Base-by-base conservation (phyloP, 2,329 filamentous ascomycete species). In the Canariomyces notabilis region DNA sequence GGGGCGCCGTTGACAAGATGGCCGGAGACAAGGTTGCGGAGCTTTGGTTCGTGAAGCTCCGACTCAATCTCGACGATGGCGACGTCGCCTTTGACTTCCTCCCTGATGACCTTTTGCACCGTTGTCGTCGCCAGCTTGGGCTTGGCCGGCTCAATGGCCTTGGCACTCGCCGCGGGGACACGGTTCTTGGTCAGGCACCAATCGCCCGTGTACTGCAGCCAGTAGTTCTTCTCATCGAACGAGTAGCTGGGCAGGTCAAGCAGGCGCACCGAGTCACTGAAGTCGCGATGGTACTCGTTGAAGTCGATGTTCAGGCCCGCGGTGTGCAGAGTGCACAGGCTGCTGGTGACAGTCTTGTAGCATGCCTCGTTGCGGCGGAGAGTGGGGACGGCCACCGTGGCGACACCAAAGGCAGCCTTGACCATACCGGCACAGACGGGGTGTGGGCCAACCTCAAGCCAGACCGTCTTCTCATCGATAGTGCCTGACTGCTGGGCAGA, bases 381-480 rank as follows among this genome's bases (percentile, higher is more conserved):
- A 2, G 82, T 80, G 2, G 81, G 74, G 9, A 77, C 72, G 12
- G 77, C 75, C 33, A 75, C 70, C 20, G 75, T 76, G 8, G 71
- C 67, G 5, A 67, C 64, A 20, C 75, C 76, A 44, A 85, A 73
- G 4, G 76, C 79, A 14, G 78, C 75, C 68, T 83, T 84, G 53
- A 87, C 75, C 74, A 89, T 82, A 49, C 76, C 76, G 36, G 75
- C 74, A 63, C 79, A 85, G 12, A 88, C 77, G 0, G 84, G 83
- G 57, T 87, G 82, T 31, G 85, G 83, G n/a, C 85, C 85, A 52
- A 89, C 68, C 62, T 89, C 85, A 46, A 89, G 68, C 77, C 80
- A 88, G 22, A 81, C 73, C 5, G 82, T 85, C 65, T 81, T 79
- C 52, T 82, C 78, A 51, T 83, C 74, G 37, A 86, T 77, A 14